Base-by-base conservation (phyloP, 129 eudicot species). In the Rutidosis leptorrhynchoides region DNA sequence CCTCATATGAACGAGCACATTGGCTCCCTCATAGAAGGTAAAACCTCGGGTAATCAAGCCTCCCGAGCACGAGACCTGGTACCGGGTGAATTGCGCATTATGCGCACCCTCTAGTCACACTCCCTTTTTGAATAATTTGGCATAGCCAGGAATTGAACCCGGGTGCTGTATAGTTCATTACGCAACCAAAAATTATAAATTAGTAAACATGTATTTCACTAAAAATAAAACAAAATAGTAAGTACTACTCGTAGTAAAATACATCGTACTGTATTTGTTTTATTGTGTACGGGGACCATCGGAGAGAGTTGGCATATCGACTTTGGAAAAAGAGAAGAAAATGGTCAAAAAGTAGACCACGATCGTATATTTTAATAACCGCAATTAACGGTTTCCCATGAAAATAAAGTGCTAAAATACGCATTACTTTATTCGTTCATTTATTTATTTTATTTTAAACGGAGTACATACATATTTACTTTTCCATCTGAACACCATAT, bases 311-410 rank as follows among this genome's bases (percentile, higher is more conserved):
- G 54, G 77, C 64, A 55, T 37, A 73, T 73, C 77, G 77, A 64
- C 77, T 73, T 73, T 73, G 77, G 68, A 56, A 75, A 75, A 46
- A 5, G 69, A 37, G 48, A 67, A 67, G 74, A 49, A 59, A 67
- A 59, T 68, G 74, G 74, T 75, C 79, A 75, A 75, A 59, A 75
- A 60, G 69, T 68, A 25, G 79, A 75, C 69, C 58, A 40, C 72
- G 56, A 59, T 67, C 48, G 12, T 66, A 66, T 68, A 68, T 59
- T 67, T 67, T 30, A 16, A 59, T 68, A 75, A 75, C 79, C 69
- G 79, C 72, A 75, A 58, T 75, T 61, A 75, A 67, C 79, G 79
- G 79, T 25, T 59, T 60, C 30, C 62, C 68, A 55, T 15, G 29
- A 56, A 19, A 21, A 45, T 29, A 62, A 72, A 64, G 51, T 67